Percentiles rank a stretch among this genome's conserved stretches.
Evolutionary conservation across 495 filamentous ascomycete species (phyloP).

Genomic region (Amniculicola lignicola): DNA sequence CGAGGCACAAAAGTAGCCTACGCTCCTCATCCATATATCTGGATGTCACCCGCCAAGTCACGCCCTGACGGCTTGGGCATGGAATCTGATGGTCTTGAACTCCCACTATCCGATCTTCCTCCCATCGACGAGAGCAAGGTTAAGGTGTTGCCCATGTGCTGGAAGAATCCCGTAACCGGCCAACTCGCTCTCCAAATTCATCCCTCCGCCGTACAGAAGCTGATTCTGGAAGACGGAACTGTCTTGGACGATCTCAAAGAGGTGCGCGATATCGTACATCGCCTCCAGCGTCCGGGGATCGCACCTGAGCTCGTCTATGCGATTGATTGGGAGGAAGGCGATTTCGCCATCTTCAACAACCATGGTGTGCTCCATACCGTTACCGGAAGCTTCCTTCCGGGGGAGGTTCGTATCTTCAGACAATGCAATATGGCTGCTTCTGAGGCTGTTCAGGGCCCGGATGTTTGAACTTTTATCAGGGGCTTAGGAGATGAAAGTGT

Average conservation of each 20-base stretch:
- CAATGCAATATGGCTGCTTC: constrained; percentile 72
- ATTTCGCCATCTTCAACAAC: constrained; percentile 72
- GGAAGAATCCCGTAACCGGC: constrained; percentile 68
- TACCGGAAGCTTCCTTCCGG: constrained; percentile 67
- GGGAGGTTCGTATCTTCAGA: constrained; percentile 67
- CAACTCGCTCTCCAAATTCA: constrained; percentile 68
- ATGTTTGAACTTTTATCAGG: constrained; percentile 23
- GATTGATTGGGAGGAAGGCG: constrained; percentile 72
- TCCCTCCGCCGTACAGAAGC: constrained; percentile 61
- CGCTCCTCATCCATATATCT: constrained; percentile 73
- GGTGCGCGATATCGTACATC: constrained; percentile 65
- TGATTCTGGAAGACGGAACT: constrained; percentile 60
- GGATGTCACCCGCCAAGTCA: constrained; percentile 65
- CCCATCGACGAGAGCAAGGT: constrained; percentile 61
- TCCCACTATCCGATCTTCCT: constrained; percentile 56
- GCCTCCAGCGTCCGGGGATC: constrained; percentile 68
- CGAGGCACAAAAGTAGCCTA: constrained; percentile 65
- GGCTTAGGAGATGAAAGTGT: no score
- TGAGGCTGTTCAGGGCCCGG: constrained; percentile 51
- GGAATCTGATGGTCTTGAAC: constrained; percentile 58
- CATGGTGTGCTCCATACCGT: constrained; percentile 68
- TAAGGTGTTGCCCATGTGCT: constrained; percentile 66
- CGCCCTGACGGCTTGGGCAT: constrained; percentile 65
- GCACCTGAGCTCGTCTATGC: constrained; percentile 64
- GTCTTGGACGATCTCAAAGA: constrained; percentile 61